phyloP scores from a whole-genome alignment of 257 asterid genomes.

The Fraxinus americana region DNA sequence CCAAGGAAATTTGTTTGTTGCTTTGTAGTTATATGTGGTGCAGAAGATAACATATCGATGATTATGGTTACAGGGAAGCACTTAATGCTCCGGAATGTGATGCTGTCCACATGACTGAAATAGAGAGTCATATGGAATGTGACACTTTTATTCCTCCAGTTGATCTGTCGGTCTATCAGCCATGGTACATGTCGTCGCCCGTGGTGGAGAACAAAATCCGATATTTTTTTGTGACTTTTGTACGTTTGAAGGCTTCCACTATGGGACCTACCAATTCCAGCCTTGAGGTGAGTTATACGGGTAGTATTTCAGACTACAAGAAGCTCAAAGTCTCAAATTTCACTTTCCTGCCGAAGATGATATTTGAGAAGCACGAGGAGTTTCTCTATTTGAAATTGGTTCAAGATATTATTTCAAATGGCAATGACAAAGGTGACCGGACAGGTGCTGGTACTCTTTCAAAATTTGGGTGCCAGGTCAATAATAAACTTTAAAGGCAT shows the following conservation, averaged over 20 bases:
- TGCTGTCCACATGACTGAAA: constrained; percentile 87
- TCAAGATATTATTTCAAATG: constrained; percentile 77
- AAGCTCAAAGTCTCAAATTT: constrained; percentile 47
- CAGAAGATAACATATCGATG: constrained; percentile 7
- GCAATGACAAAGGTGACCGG: constrained; percentile 77
- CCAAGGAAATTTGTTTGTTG: neutral
- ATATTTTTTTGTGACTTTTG: constrained; percentile 70
- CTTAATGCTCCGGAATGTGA: constrained; percentile 81
- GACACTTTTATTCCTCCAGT: constrained; percentile 86
- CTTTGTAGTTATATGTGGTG: neutral
- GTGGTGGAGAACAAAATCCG: constrained; percentile 59
- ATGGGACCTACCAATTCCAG: constrained; percentile 16
- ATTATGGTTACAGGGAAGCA: constrained; percentile 64
- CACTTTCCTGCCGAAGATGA: constrained; percentile 69
- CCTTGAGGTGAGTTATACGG: constrained; percentile 25
- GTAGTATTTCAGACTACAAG: constrained; percentile 32
- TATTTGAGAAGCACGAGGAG: constrained; percentile 88
- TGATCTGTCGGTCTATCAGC: constrained; percentile 68
- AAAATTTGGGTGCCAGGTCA: constrained; percentile 95
- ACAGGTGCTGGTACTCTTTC: constrained; percentile 96
- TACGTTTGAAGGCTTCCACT: constrained; percentile 47
- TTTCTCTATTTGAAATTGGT: constrained; percentile 73
- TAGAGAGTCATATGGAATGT: constrained; percentile 61
- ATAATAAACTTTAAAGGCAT: neutral
- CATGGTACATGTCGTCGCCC: constrained; percentile 84